Base-by-base conservation (phyloP, 2,329 filamentous ascomycete genomes). In the Arthrinium phaeospermum region DNA sequence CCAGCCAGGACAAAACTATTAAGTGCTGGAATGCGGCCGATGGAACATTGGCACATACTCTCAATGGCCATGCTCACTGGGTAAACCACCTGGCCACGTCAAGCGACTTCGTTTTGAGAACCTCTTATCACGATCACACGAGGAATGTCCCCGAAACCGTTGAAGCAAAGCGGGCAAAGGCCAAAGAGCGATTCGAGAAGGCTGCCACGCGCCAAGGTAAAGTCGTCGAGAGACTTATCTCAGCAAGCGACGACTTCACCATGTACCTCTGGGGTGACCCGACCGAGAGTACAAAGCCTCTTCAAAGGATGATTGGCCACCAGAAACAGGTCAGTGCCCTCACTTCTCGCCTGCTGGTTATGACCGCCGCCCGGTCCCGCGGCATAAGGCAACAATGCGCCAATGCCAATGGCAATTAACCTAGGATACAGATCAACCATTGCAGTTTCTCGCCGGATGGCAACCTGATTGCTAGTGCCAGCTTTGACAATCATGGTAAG, bases 81-180 rank as follows among this genome's bases (percentile, higher is more conserved):
- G 94, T 99, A 44, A 99, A 99, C 80, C 94, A 98, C 79, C 89
- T 99, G 30, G 95, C 96, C 0, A 88, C 99, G 5, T 98, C 95
- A 0, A 98, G 95, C 4, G 96, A 98, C 79, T 96, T 95, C 79
- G 95, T 93, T 2, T 86, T 98, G 47, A 90, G 95, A 69, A 98
- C 95, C 0, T 92, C 90, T 1, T 99, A 92, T 83, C 93, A 94
- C 79, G 96, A 98, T 78, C 95, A 98, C 81, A 91, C 91, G 22
- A 89, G 90, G 74, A 85, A 84, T 8, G 85, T 93, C 0, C 95
- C 95, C 0, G 83, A 85, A 0, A 90, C 90, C 0, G 90, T 91
- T 0, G 92, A 93, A 75, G 94, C 88, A 67, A 95, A 93, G 83
- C 84, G 92, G 22, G 85, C 87, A 8, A 94, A 94, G 80, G 95